Conservation (phyloP, 257 asterid genomes). For the Rauvolfia tetraphylla region DNA sequence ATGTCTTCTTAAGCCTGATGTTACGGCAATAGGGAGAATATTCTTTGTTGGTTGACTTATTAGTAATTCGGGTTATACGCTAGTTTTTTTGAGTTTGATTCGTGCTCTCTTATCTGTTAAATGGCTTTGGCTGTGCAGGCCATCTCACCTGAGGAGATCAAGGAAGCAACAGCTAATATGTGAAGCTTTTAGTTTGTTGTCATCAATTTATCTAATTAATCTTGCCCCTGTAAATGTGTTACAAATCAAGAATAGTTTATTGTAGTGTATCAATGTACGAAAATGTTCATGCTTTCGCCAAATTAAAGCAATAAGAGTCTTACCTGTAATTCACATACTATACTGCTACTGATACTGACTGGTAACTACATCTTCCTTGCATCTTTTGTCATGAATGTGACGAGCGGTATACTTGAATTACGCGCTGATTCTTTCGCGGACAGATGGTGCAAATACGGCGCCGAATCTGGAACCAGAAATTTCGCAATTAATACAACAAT, state of each 20-base stretch:
- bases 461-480: too few relatives aligned
- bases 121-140: constrained; percentile 41
- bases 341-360: not conserved
- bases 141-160: constrained; percentile 70
- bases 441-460: too few relatives aligned
- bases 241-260: not conserved
- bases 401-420: too few relatives aligned
- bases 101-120: not conserved
- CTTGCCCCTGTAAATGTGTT: constrained; percentile 17
- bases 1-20: not conserved
- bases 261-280: not conserved
- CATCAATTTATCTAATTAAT: not conserved
- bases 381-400: not conserved
- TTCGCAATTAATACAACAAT: too few relatives aligned
- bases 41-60: not conserved
- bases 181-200: constrained; percentile 26
- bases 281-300: not conserved
- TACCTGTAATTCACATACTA: not conserved
- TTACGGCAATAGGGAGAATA: not conserved
- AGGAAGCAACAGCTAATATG: constrained; percentile 78
- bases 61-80: not conserved
- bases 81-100: not conserved
- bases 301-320: not conserved
- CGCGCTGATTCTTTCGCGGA: too few relatives aligned
- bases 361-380: too few relatives aligned